Evolutionary conservation across 176 grass and related monocot genomes (phyloP).

Genomic region (Bolboschoenus planiculmis): DNA sequence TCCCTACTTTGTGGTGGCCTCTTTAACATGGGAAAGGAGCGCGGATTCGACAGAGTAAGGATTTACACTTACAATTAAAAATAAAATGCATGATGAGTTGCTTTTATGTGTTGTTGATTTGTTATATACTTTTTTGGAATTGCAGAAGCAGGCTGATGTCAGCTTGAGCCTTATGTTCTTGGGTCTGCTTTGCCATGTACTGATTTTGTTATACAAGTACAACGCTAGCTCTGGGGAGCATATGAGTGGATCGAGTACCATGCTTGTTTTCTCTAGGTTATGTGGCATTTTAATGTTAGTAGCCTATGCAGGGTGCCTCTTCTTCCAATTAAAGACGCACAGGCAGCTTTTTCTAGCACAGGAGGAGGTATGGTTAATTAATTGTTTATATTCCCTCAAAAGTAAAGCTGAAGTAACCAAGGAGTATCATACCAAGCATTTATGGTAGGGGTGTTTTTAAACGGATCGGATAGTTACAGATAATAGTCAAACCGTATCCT

Average conservation of each 20-base stretch:
- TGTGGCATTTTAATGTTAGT: slow-evolving; percentile 48
- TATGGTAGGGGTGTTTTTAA: no score
- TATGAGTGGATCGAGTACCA: not conserved
- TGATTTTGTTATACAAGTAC: slow-evolving; percentile 21
- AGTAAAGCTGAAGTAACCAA: not conserved
- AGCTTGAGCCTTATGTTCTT: slow-evolving; percentile 48
- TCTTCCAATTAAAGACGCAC: slow-evolving; percentile 65
- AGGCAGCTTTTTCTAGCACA: slow-evolving; percentile 33
- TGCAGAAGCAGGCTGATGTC: slow-evolving; percentile 52
- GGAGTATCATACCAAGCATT: not conserved
- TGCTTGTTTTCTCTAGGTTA: slow-evolving; percentile 39
- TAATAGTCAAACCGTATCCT: no score
- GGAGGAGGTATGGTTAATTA: slow-evolving; percentile 37
- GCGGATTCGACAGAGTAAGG: slow-evolving; percentile 34
- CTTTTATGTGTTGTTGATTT: not conserved
- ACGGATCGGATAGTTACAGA: no score
- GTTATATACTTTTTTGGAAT: not conserved
- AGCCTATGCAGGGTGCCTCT: slow-evolving; percentile 41
- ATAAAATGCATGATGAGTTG: not conserved
- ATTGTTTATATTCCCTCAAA: not conserved
- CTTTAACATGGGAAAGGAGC: slow-evolving; percentile 44
- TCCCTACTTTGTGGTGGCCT: slow-evolving; percentile 50
- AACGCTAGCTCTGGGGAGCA: not conserved
- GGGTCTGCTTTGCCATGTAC: slow-evolving; percentile 34
- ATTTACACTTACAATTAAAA: not conserved